These are phyloP conservation scores for Cryptococcus floricola DNA, from an alignment of 1,284 basidiomycete species.

Conservation along the genomic window DNA sequence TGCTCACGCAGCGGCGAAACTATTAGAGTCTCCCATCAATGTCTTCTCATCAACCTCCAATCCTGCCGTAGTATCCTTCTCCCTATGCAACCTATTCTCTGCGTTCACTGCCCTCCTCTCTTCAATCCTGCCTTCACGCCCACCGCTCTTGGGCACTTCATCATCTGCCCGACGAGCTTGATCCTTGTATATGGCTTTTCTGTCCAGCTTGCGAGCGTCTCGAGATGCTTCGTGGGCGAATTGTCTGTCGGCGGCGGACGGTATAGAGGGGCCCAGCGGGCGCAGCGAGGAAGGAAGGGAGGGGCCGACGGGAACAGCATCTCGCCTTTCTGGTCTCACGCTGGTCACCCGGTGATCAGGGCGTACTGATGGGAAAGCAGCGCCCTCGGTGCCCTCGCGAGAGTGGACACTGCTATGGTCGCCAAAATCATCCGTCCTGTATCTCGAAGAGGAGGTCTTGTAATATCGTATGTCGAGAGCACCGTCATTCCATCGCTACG, in stretches of 20 bases:
- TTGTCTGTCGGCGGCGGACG: slow-evolving; percentile 38
- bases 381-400: background rate
- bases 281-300: slow-evolving; percentile 3
- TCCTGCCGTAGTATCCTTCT: slow-evolving; percentile 40
- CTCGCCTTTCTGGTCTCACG: background rate
- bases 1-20: slow-evolving; percentile 46
- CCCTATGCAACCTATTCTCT: slow-evolving; percentile 41
- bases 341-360: background rate
- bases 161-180: slow-evolving; percentile 39
- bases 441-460: background rate
- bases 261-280: slow-evolving; percentile 22
- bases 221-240: slow-evolving; percentile 33
- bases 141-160: slow-evolving; percentile 33
- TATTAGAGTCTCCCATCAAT: slow-evolving; percentile 40
- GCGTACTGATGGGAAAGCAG: background rate
- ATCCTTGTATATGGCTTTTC: slow-evolving; percentile 23
- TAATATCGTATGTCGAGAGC: slow-evolving; percentile 38
- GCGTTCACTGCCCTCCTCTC: slow-evolving; percentile 44
- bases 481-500: slow-evolving; percentile 46
- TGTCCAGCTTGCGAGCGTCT: slow-evolving; percentile 24
- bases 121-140: slow-evolving; percentile 45
- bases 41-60: slow-evolving; percentile 45
- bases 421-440: too few relatives aligned
- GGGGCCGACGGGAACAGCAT: slow-evolving; percentile 4
- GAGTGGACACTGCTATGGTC: too few relatives aligned